These are phyloP conservation scores for Telfairia occidentalis DNA, from an alignment of 331 rosid genomes.

Conservation along the genomic window DNA sequence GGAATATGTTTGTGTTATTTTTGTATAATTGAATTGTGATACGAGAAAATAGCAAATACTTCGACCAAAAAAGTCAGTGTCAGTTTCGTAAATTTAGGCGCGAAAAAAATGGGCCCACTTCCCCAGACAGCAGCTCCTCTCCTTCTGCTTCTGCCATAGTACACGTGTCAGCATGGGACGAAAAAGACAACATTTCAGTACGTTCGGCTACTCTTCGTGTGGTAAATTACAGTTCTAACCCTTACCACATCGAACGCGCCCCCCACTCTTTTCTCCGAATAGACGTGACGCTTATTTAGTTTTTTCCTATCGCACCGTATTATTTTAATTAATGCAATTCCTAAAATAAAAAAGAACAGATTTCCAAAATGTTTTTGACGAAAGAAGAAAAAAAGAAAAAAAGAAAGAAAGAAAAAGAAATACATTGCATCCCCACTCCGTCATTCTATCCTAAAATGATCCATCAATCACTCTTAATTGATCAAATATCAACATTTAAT, in stretches of 20 bases:
- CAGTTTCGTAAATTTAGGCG: slow-evolving; percentile 12
- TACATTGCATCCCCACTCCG: neutral
- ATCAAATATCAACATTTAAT: neutral
- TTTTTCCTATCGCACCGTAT: neutral
- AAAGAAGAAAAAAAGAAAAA: neutral
- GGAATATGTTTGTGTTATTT: neutral
- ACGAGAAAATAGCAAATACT: neutral
- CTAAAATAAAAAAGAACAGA: slow-evolving; percentile 7
- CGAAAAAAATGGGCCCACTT: slow-evolving; percentile 12
- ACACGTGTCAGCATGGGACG: slow-evolving; percentile 18
- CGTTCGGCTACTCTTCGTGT: neutral
- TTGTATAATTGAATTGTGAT: neutral
- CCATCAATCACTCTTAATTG: neutral
- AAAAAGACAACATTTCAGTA: slow-evolving; percentile 12
- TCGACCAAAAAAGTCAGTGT: slow-evolving; percentile 10
- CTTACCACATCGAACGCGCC: neutral
- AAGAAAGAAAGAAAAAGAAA: neutral
- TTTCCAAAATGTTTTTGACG: neutral
- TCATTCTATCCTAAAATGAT: neutral
- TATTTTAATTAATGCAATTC: slow-evolving; percentile 7
- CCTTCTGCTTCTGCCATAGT: neutral
- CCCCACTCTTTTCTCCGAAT: neutral
- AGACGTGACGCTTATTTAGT: neutral
- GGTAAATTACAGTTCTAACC: neutral
- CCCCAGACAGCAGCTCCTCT: slow-evolving; percentile 11